These are phyloP conservation scores for Aureobasidium pullulans DNA, from an alignment of 2,329 filamentous ascomycete genomes.

Conservation along the genomic window DNA sequence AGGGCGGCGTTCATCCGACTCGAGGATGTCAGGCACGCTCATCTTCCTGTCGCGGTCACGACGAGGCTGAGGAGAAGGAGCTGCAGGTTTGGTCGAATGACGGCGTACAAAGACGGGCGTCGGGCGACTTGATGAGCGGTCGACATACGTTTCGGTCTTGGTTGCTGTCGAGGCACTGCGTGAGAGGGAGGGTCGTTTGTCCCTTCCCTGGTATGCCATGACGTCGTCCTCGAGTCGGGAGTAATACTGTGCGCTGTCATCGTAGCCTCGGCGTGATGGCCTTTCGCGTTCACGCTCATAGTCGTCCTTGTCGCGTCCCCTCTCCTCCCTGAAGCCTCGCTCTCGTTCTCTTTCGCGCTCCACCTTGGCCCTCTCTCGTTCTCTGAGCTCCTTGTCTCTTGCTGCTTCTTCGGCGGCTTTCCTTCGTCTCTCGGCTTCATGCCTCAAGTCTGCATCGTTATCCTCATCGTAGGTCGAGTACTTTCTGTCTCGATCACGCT, in stretches of 20 bases:
- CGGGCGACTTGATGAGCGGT: slow-evolving; percentile 18
- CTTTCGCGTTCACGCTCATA: slow-evolving; percentile 16
- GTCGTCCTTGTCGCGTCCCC: slow-evolving; percentile 8
- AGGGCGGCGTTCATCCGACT: slow-evolving; percentile 8
- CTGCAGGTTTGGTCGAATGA: slow-evolving; percentile 21
- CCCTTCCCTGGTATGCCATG: slow-evolving; percentile 24
- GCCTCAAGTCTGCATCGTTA: slow-evolving; percentile 21
- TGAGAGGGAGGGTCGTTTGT: slow-evolving; percentile 20
- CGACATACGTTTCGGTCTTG: slow-evolving; percentile 23
- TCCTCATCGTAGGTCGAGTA: slow-evolving; percentile 28
- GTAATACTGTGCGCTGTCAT: slow-evolving; percentile 19
- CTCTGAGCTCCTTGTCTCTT: slow-evolving; percentile 10
- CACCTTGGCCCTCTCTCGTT: slow-evolving; percentile 12
- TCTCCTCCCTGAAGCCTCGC: slow-evolving; percentile 17
- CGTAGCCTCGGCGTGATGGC: not conserved
- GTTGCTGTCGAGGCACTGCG: slow-evolving; percentile 20
- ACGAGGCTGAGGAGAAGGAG: slow-evolving; percentile 17
- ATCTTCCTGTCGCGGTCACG: slow-evolving; percentile 13
- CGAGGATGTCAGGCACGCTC: slow-evolving; percentile 8
- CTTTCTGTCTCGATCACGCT: slow-evolving; percentile 32
- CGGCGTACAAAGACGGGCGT: slow-evolving; percentile 21
- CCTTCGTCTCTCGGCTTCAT: slow-evolving; percentile 24
- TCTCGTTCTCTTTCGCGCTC: slow-evolving; percentile 16
- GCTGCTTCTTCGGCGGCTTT: slow-evolving; percentile 18
- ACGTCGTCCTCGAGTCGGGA: slow-evolving; percentile 19